Percentiles rank a stretch among this genome's conserved stretches.
Evolutionary conservation across 1,139 yeast genomes (phyloP).

Genomic region (Yueomyces sp.): DNA sequence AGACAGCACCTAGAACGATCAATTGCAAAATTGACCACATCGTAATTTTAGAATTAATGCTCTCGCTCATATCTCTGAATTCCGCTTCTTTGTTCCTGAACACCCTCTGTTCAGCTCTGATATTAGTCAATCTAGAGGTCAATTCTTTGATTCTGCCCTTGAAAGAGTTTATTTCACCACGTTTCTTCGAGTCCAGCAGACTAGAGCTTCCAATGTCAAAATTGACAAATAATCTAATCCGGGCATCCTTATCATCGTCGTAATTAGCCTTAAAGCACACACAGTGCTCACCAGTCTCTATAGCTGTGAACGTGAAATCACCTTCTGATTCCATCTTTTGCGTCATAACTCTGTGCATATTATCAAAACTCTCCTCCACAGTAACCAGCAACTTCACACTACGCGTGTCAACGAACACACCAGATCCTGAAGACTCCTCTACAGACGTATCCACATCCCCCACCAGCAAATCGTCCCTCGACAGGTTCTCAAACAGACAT

Average conservation of each 20-base stretch:
- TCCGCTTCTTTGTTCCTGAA: conserved; percentile 40
- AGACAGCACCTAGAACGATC: conserved; percentile 33
- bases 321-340: neutral
- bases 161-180: conserved; percentile 31
- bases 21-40: conserved; percentile 45
- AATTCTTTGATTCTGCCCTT: conserved; percentile 33
- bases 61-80: conserved; percentile 44
- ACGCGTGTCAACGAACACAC: neutral
- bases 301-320: conserved; percentile 44
- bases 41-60: conserved; percentile 39
- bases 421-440: conserved; percentile 11
- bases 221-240: conserved; percentile 34
- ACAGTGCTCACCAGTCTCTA: conserved; percentile 51
- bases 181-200: conserved; percentile 34
- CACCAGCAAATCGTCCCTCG: conserved; percentile 36
- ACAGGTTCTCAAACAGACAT: conserved; percentile 27
- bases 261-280: conserved; percentile 46
- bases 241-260: conserved; percentile 30
- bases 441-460: conserved; percentile 31
- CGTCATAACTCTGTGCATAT: conserved; percentile 33
- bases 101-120: conserved; percentile 39
- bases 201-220: conserved; percentile 37
- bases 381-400: conserved; percentile 15
- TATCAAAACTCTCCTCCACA: conserved; percentile 41
- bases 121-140: conserved; percentile 34